A percentile compares a stretch with the other conserved stretches of the same genome.
Conservation (phyloP, 139 green algal species). For the Tetradesmus obliquus region DNA sequence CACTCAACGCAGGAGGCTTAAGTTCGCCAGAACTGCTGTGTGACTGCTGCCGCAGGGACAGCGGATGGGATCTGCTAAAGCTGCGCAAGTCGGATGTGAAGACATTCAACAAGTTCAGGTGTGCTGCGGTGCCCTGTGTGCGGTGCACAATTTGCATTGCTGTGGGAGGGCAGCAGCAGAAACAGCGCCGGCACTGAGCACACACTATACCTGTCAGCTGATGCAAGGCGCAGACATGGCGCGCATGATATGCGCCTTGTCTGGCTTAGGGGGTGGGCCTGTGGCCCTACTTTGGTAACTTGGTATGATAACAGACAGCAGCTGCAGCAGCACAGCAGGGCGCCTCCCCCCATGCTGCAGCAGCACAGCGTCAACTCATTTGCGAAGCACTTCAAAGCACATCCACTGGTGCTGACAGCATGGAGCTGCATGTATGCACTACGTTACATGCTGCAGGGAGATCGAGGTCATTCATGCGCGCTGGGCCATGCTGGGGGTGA, state of each 20-base stretch:
- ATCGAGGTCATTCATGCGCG: constrained; percentile 97
- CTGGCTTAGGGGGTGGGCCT: too few relatives aligned
- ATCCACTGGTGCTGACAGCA: too few relatives aligned
- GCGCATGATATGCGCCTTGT: too few relatives aligned
- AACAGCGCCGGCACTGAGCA: background rate
- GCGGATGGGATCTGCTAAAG: constrained; percentile 36
- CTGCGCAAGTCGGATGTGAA: constrained; percentile 31
- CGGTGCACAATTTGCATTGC: background rate
- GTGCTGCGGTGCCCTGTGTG: background rate
- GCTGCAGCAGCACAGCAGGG: too few relatives aligned
- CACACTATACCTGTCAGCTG: background rate
- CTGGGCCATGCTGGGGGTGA: constrained; percentile 96
- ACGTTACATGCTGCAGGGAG: constrained; percentile 67
- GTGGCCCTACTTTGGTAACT: too few relatives aligned
- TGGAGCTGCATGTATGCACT: too few relatives aligned
- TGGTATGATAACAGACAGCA: background rate
- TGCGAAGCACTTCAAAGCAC: background rate
- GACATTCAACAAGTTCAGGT: constrained; percentile 44
- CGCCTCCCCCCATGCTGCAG: too few relatives aligned
- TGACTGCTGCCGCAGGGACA: constrained; percentile 29
- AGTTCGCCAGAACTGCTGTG: background rate
- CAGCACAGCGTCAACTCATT: background rate
- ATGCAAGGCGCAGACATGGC: background rate
- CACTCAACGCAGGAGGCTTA: too few relatives aligned
- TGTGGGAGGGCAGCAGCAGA: background rate